Conservation (phyloP, 495 filamentous ascomycete genomes). For the Zalerion maritima region DNA sequence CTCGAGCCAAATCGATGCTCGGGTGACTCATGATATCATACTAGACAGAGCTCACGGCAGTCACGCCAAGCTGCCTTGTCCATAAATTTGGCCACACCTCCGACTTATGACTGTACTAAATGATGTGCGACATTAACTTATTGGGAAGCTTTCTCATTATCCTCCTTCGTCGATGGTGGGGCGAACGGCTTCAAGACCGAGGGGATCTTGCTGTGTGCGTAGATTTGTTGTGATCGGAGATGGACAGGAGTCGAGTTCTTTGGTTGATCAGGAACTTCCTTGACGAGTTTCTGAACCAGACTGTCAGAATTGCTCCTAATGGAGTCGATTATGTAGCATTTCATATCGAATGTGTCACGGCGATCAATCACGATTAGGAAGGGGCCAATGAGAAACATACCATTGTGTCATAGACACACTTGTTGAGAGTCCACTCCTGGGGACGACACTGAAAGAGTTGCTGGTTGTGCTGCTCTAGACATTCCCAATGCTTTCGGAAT, state of each 20-base stretch:
- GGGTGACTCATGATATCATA: no score
- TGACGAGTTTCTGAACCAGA: constrained; percentile 59
- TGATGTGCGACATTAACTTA: constrained; percentile 5
- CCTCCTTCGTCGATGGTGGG: constrained; percentile 15
- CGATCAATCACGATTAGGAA: background rate
- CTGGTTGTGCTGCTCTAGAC: constrained; percentile 95
- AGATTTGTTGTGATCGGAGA: constrained; percentile 63
- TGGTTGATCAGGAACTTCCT: constrained; percentile 74
- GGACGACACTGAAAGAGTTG: constrained; percentile 82
- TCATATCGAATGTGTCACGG: background rate
- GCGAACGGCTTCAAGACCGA: constrained; percentile 24
- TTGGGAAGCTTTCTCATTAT: constrained; percentile 12
- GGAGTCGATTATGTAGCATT: background rate
- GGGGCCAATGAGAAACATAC: constrained; percentile 35
- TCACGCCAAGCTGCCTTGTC: no score
- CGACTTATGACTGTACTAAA: constrained; percentile 6
- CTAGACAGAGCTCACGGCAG: no score
- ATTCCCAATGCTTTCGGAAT: constrained; percentile 88
- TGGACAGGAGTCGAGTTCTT: constrained; percentile 69
- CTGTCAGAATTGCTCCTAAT: constrained; percentile 5
- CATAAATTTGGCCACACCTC: no score
- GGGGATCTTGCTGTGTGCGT: constrained; percentile 38
- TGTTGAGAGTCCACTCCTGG: constrained; percentile 68
- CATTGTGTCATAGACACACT: constrained; percentile 88
- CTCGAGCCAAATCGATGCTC: no score